These are phyloP conservation scores for Pythium sukuiense DNA, from an alignment of 352 stramenopile genomes.

Conservation along the genomic window DNA sequence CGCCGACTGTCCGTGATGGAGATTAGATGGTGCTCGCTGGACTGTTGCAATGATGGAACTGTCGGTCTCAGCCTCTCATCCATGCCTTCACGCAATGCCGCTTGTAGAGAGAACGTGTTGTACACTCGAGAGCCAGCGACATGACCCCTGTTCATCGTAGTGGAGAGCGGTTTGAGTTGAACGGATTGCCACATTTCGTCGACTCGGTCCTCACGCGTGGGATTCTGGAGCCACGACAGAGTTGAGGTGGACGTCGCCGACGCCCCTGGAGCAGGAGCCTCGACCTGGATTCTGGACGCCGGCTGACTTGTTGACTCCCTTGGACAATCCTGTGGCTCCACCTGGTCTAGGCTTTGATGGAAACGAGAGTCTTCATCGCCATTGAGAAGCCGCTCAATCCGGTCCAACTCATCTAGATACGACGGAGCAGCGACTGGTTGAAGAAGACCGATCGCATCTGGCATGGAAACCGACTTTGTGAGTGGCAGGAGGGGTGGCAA, in stretches of 20 bases:
- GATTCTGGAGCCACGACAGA: slow-evolving; percentile 15
- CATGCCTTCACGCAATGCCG: slow-evolving; percentile 11
- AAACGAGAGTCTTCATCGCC: neutral
- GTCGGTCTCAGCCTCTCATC: neutral
- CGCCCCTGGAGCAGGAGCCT: neutral
- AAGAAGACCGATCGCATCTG: neutral
- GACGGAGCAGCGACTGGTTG: slow-evolving; percentile 3
- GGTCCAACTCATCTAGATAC: slow-evolving; percentile 52
- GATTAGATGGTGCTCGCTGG: slow-evolving; percentile 28
- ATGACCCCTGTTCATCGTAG: neutral
- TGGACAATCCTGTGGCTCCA: neutral
- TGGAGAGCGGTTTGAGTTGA: slow-evolving; percentile 33
- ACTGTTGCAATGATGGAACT: neutral
- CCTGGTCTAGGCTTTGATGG: neutral
- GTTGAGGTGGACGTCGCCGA: neutral
- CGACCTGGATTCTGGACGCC: neutral
- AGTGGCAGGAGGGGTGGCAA: neutral
- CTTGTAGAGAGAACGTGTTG: slow-evolving; percentile 42
- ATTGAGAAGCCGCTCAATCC: slow-evolving; percentile 58
- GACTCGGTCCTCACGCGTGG: slow-evolving; percentile 31
- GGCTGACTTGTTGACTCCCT: neutral
- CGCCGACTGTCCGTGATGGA: slow-evolving; percentile 35
- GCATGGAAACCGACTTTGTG: neutral
- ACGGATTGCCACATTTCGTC: slow-evolving; percentile 69
- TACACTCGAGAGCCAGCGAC: slow-evolving; percentile 25